Evolutionary conservation across 1,284 basidiomycete species (phyloP), one percentile per base, ranked within the genome.

Genomic region (Pascua sp.): DNA sequence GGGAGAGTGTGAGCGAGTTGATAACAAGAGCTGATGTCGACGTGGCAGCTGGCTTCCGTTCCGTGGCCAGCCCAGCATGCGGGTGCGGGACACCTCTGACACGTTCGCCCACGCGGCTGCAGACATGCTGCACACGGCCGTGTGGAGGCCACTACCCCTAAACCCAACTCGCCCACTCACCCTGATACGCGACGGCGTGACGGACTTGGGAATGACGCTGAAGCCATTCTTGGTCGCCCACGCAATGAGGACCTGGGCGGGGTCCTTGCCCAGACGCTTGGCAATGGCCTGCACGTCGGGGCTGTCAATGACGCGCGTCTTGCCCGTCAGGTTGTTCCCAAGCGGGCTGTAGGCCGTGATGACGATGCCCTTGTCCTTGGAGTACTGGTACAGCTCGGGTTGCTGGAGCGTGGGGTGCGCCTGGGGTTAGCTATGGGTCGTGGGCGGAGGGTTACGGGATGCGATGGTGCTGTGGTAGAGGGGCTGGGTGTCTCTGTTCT

Each of bases 211-310:
- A 63, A 89, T 86, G 53, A 88, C 85, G 24, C 45, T 47, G 18
- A 59, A 62, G 55, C 56, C 61, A 43, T 57, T 42, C 41, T 83
- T 71, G 17, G 77, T 81, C n/a, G 81, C 82, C 86, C 86, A 89
- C 13, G 86, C 86, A 53, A 88, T 79, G 53, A 90, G 79, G 32
- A 90, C 84, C 67, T 88, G 86, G 0, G 85, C 87, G 11, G 84
- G 77, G 0, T 85, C 84, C 4, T 83, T 84, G 51, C 77, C 76
- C 55, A 86, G 79, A 66, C 79, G 81, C 60, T 81, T 75, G 32
- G 84, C 85, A 48, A 91, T 80, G 43, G 83, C 81, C 52, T 82
- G 71, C 50, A 93, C 83, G 42, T 80, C 80, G 17, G 84, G 77
- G 12, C 64, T 53, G 57, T 71, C 67, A 46, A 71, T 62, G 38